phyloP scores from a whole-genome alignment of 2,329 filamentous ascomycete species.

The Cercospora sojina region DNA sequence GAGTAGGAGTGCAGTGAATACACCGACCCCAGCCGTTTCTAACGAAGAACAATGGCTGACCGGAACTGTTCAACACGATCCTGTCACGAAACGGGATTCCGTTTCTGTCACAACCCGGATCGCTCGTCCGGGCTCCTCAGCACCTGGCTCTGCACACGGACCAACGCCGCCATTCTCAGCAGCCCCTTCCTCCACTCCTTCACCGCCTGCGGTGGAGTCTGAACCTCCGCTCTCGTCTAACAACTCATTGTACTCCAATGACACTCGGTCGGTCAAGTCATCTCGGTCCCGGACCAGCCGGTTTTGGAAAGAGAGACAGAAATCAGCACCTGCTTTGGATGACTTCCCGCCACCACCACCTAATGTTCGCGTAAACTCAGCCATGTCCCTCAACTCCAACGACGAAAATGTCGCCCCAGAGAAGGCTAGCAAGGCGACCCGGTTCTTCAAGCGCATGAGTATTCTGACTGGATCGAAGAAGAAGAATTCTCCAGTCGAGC shows the following conservation, averaged over 20 bases:
- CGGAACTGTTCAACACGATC: conserved; percentile 44
- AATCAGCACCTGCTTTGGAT: conserved; percentile 17
- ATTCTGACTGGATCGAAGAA: conserved; percentile 44
- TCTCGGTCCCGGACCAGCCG: conserved; percentile 20
- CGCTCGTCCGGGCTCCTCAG: conserved; percentile 56
- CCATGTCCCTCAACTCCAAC: conserved; percentile 33
- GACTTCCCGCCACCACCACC: conserved; percentile 28
- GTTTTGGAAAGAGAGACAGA: conserved; percentile 16
- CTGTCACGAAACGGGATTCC: conserved; percentile 60
- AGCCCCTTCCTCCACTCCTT: conserved; percentile 41
- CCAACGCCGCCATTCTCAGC: conserved; percentile 41
- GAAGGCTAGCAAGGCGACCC: conserved; percentile 55
- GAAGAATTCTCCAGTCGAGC: conserved; percentile 40
- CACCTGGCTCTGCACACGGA: conserved; percentile 41
- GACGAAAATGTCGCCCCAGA: conserved; percentile 49
- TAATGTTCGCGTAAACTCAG: conserved; percentile 21
- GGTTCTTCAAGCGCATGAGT: conserved; percentile 64
- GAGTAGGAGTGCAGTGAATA: conserved; percentile 23
- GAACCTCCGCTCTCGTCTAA: conserved; percentile 23
- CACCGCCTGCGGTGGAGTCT: conserved; percentile 11
- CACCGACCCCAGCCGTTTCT: conserved; percentile 17
- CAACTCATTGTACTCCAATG: conserved; percentile 24
- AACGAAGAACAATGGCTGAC: conserved; percentile 36
- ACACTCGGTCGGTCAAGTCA: conserved; percentile 22
- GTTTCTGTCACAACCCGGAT: conserved; percentile 88